phyloP scores from a whole-genome alignment of 75 land plant genomes.

The Isoetes taiwanensis region DNA sequence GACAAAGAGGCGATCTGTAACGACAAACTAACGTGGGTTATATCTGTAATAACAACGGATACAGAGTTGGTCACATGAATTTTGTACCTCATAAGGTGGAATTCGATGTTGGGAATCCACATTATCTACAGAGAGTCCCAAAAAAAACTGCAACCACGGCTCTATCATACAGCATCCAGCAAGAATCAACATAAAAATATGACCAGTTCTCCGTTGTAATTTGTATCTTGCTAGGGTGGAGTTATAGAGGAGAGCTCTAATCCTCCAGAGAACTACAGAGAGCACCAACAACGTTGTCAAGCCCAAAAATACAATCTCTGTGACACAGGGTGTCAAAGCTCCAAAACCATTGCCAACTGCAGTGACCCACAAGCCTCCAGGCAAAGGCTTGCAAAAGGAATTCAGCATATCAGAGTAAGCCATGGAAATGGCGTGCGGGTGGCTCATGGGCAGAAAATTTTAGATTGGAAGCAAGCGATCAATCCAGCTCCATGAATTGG shows the following conservation, averaged over 20 bases:
- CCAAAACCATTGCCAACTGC: conserved; percentile 64
- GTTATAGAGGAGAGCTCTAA: conserved; percentile 43
- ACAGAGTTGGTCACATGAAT: not conserved
- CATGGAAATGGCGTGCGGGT: too few species aligned
- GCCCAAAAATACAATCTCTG: conserved; percentile 45
- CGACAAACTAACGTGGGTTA: not conserved
- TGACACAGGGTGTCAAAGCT: conserved; percentile 70
- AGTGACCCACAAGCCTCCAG: conserved; percentile 45
- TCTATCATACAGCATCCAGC: conserved; percentile 45
- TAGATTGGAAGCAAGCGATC: too few species aligned
- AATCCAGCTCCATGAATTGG: too few species aligned
- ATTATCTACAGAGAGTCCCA: conserved; percentile 58
- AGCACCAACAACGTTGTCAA: conserved; percentile 42
- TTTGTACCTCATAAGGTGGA: conserved; percentile 80
- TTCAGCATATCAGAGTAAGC: conserved; percentile 21
- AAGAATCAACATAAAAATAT: conserved; percentile 36
- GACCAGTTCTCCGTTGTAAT: conserved; percentile 34
- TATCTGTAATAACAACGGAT: too few species aligned
- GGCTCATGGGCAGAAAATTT: too few species aligned
- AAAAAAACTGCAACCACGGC: conserved; percentile 59
- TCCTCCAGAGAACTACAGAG: conserved; percentile 46
- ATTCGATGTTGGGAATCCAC: conserved; percentile 41
- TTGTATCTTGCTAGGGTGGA: conserved; percentile 30
- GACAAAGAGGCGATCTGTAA: conserved; percentile 47
- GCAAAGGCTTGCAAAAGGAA: conserved; percentile 67